Evolutionary conservation across 2,329 filamentous ascomycete genomes (phyloP), one percentile per base, ranked within the genome.

Genomic region (Fusarium tanahbumbuense): DNA sequence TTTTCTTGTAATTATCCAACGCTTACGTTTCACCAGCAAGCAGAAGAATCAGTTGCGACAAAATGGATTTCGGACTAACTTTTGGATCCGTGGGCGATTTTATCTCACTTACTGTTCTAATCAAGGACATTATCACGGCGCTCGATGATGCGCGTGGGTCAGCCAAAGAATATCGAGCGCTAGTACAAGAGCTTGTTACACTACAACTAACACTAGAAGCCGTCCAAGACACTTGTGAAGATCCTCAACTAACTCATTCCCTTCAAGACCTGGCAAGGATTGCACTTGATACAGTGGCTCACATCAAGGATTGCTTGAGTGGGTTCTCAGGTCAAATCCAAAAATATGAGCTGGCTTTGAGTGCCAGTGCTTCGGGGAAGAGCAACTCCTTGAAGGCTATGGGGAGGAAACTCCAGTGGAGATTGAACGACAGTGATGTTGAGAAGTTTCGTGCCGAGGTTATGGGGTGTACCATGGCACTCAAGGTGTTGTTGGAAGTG

Each of bases 281-380:
- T 1, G 41, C 23, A 1, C 42, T 47, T 6, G 28, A 23, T 5
- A 47, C 22, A 13, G 18, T 47, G 13, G 1, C 12, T 7, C 22
- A 47, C 2, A 22, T 7, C 1, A n/a, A 34, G 2, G 20, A 16
- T 1, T 34, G 41, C 18, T 11, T 48, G 11, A 5, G 1, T 7
- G 42, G n/a, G 7, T 56, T 56, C 3, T 13, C 48, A 3, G 7
- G 0, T 5, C 22, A n/a, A 2, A 40, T 48, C 1, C 4, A 10
- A 6, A 56, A 56, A 3, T 56, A 56, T 37, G 53, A 48, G 13
- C 30, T 30, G 2, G 4, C 12, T 4, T 28, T 56, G 18, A 2
- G 42, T 4, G 4, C 4, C 0, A 8, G 2, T 37, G 5, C 18
- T 6, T 3, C 28, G 1, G 22, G 12, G 0, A 18, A 30, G 0